Conservation (phyloP, 495 filamentous ascomycete genomes). For the Aspergillus steynii region DNA sequence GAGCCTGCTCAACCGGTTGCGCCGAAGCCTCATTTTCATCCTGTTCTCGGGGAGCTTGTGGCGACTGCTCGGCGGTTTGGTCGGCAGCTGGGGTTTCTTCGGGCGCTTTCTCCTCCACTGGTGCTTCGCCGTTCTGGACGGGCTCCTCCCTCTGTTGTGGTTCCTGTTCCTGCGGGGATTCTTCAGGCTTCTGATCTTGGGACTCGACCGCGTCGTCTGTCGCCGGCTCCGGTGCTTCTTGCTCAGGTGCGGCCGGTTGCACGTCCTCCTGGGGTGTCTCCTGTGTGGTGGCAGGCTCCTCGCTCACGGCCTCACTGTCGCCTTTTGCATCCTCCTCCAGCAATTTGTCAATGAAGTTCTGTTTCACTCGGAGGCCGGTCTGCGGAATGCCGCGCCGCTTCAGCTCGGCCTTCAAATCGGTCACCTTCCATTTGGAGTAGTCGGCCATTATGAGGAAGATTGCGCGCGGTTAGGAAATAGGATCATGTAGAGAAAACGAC, state of each 20-base stretch:
- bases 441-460: conserved; percentile 41
- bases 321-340: conserved; percentile 42
- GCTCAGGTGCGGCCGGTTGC: conserved; percentile 14
- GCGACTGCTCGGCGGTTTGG: not conserved
- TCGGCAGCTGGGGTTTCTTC: conserved; percentile 9
- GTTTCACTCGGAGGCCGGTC: conserved; percentile 52
- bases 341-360: conserved; percentile 49
- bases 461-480: not conserved
- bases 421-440: conserved; percentile 54
- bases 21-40: conserved; percentile 16
- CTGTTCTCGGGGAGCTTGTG: conserved; percentile 5
- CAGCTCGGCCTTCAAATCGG: conserved; percentile 55
- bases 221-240: conserved; percentile 7
- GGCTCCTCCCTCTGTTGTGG: conserved; percentile 11
- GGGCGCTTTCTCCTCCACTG: conserved; percentile 8
- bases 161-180: conserved; percentile 12
- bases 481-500: conserved; percentile 2
- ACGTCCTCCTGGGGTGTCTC: conserved; percentile 13
- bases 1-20: conserved; percentile 28
- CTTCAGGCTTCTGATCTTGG: conserved; percentile 17
- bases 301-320: conserved; percentile 16
- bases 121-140: not conserved
- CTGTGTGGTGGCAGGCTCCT: conserved; percentile 17
- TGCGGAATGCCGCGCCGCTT: conserved; percentile 52
- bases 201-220: conserved; percentile 3